phyloP scores from a whole-genome alignment of 768 basidiomycete genomes.

The Termitomyces sp. region DNA sequence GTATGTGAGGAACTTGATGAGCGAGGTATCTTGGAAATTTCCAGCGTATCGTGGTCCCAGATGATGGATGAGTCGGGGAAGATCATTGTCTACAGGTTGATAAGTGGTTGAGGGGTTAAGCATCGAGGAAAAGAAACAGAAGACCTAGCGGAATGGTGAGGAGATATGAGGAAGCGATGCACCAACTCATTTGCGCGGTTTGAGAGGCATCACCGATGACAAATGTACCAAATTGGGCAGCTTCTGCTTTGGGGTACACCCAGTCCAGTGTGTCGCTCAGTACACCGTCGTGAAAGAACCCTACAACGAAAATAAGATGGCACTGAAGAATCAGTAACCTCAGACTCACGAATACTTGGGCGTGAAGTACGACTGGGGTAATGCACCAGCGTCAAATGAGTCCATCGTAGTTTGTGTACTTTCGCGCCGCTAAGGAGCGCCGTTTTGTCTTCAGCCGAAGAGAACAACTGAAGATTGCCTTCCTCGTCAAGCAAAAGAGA shows the following conservation, averaged over 20 bases:
- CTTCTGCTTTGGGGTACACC: constrained; percentile 53
- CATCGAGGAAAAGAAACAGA: neutral
- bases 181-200: constrained; percentile 53
- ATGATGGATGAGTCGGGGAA: constrained; percentile 72
- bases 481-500: constrained; percentile 45
- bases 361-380: constrained; percentile 50
- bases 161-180: constrained; percentile 60
- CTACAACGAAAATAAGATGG: constrained; percentile 26
- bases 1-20: constrained; percentile 78
- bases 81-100: constrained; percentile 48
- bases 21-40: constrained; percentile 66
- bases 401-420: constrained; percentile 59
- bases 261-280: constrained; percentile 58
- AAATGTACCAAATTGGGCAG: constrained; percentile 34
- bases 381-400: constrained; percentile 64
- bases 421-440: constrained; percentile 38
- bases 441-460: constrained; percentile 30
- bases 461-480: constrained; percentile 49
- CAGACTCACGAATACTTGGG: constrained; percentile 53
- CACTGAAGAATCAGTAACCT: neutral
- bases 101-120: neutral
- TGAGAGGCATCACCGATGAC: constrained; percentile 49
- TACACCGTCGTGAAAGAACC: constrained; percentile 70
- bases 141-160: constrained; percentile 54
- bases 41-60: constrained; percentile 75